Conservation (phyloP, 164 flowering plant genomes). For the Chloranthus sessilifolius region DNA sequence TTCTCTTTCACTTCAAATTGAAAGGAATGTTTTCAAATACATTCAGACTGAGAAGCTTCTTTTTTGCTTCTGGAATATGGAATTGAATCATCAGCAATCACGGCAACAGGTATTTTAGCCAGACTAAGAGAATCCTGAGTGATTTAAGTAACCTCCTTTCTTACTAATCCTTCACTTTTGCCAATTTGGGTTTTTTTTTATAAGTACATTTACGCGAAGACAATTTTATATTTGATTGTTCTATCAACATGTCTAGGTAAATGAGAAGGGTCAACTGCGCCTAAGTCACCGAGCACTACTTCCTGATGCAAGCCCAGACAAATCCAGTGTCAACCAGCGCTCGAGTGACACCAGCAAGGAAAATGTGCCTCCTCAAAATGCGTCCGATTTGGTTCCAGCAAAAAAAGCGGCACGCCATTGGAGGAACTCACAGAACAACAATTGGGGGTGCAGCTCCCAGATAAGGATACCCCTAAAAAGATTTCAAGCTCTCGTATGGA, state of each 20-base stretch:
- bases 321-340: constrained; percentile 31
- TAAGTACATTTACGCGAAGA: neutral
- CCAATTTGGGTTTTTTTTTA: neutral
- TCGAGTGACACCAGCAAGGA: constrained; percentile 29
- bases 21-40: no score
- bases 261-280: constrained; percentile 95
- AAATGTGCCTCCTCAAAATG: constrained; percentile 22
- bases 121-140: no score
- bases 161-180: neutral
- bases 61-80: no score
- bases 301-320: constrained; percentile 59
- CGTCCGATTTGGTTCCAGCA: constrained; percentile 24
- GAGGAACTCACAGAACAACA: constrained; percentile 22
- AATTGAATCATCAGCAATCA: no score
- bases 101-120: no score
- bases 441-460: no score
- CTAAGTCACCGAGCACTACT: constrained; percentile 81
- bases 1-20: no score
- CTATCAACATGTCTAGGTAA: constrained; percentile 77
- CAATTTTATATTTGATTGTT: no score
- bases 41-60: no score
- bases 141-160: no score
- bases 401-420: constrained; percentile 24
- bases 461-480: constrained; percentile 13
- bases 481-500: constrained; percentile 16